Evolutionary conservation across 1,139 yeast genomes (phyloP).

Genomic region (Protomyces pachydermus): DNA sequence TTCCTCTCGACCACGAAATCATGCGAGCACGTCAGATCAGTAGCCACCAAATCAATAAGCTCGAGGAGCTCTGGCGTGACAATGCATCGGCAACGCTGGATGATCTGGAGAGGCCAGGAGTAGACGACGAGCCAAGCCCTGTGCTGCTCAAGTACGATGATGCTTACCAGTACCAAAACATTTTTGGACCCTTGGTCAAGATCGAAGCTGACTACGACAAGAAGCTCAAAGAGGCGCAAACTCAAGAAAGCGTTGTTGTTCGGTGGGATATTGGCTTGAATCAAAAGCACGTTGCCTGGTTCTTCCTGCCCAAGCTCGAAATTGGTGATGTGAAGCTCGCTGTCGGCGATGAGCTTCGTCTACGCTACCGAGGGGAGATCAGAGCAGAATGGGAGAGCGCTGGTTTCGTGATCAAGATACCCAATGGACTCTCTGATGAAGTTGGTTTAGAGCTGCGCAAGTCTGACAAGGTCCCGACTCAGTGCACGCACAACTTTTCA

Average conservation of each 20-base stretch:
- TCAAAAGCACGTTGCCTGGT: conserved; percentile 63
- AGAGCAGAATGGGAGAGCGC: conserved; percentile 62
- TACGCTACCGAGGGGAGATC: conserved; percentile 53
- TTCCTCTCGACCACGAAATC: conserved; percentile 62
- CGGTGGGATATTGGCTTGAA: conserved; percentile 70
- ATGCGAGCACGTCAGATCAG: conserved; percentile 53
- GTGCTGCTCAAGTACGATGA: conserved; percentile 72
- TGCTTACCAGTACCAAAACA: conserved; percentile 78
- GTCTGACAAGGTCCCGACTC: conserved; percentile 51
- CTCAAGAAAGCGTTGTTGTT: conserved; percentile 67
- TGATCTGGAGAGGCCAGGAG: conserved; percentile 47
- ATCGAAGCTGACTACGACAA: conserved; percentile 77
- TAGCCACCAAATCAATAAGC: conserved; percentile 60
- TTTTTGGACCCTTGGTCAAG: conserved; percentile 78
- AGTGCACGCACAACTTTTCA: conserved; percentile 62
- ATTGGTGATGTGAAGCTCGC: conserved; percentile 65
- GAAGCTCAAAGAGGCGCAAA: conserved; percentile 70
- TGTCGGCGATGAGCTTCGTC: conserved; percentile 74
- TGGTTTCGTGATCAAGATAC: conserved; percentile 70
- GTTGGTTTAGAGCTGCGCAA: conserved; percentile 64
- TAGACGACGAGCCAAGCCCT: conserved; percentile 60
- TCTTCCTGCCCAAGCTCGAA: conserved; percentile 64
- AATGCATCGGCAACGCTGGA: conserved; percentile 64
- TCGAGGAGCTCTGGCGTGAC: conserved; percentile 79
- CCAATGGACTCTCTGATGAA: conserved; percentile 62